Base-by-base conservation (phyloP, 1,284 basidiomycete genomes). In the Moesziomyces antarcticus region DNA sequence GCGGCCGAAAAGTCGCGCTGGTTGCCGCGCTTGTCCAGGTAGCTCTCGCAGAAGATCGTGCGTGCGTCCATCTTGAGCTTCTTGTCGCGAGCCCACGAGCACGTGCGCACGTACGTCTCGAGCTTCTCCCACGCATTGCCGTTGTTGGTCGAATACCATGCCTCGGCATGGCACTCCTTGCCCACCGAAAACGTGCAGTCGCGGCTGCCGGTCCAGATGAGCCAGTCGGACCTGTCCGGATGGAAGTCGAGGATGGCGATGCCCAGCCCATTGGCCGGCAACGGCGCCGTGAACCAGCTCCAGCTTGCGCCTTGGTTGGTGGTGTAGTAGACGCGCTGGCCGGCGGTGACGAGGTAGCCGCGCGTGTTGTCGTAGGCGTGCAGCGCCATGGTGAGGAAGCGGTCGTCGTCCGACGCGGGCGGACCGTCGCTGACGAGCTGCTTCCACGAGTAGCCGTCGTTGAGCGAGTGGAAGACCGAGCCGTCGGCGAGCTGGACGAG, bases 21-120 rank as follows among this genome's bases (percentile, higher is more conserved):
- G 40, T 88, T 88, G 3, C 94, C 96, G 73, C 88, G 86, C 87
- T 98, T 97, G 77, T 90, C 88, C 77, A 86, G 85, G 85, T 92
- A 97, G 6, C 89, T 90, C 86, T 98, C 96, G 88, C 96, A 99
- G 13, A 98, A 85, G 77, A 99, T 97, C 85, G 93, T 90, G 58
- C 89, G 89, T 46, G 90, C 89, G 82, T 98, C 95, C 68, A 89
- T 88, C 57, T 97, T 87, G 68, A 91, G 88, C 56, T 87, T 86
- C 56, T 86, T 86, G 81, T 95, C 94, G 56, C 90, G 87, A 5
- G 92, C 93, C 92, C 94, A 99, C n/a, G 91, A 91, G 82, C 96
- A 99, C 54, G 91, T 92, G 52, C 89, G 87, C 35, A 98, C 93
- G 78, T 98, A 98, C 27, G 88, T 88, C 60, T 97, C 96, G 50